These are phyloP conservation scores for Wickerhamomyces rabaulensis DNA, from an alignment of 805 yeast species.

Conservation along the genomic window DNA sequence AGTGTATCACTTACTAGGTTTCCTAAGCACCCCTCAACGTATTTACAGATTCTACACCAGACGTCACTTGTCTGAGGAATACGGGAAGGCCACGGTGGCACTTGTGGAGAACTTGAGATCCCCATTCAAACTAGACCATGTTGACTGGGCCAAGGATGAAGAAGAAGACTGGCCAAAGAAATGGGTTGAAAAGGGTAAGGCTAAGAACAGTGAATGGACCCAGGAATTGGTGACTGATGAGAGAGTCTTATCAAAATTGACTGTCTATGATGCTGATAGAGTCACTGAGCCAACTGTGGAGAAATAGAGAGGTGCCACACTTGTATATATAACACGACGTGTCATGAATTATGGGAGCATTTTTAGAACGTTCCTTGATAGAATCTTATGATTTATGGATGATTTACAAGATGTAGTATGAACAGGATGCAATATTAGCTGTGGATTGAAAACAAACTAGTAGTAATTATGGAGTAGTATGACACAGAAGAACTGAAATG, in stretches of 20 bases:
- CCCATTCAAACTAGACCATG: constrained; percentile 42
- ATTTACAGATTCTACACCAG: constrained; percentile 73
- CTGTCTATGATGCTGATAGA: constrained; percentile 34
- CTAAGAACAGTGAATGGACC: constrained; percentile 83
- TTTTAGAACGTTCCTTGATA: neutral
- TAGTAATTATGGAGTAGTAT: neutral
- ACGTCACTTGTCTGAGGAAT: constrained; percentile 64
- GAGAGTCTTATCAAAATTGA: constrained; percentile 50
- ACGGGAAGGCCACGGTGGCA: constrained; percentile 49
- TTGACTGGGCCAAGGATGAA: constrained; percentile 45
- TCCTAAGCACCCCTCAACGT: constrained; percentile 68
- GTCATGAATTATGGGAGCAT: neutral
- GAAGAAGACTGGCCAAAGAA: constrained; percentile 82
- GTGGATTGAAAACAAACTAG: no score
- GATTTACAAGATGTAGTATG: neutral
- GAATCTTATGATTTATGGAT: neutral
- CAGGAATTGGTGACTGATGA: constrained; percentile 67
- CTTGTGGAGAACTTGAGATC: constrained; percentile 43
- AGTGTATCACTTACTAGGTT: constrained; percentile 76
- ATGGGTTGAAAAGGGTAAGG: constrained; percentile 77
- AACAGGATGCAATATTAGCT: neutral
- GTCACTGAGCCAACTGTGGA: constrained; percentile 1
- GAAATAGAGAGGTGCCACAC: neutral
- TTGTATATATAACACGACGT: neutral
- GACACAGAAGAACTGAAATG: neutral